These are phyloP conservation scores for Thuja plicata DNA, from an alignment of 83 land plant genomes.

Conservation along the genomic window DNA sequence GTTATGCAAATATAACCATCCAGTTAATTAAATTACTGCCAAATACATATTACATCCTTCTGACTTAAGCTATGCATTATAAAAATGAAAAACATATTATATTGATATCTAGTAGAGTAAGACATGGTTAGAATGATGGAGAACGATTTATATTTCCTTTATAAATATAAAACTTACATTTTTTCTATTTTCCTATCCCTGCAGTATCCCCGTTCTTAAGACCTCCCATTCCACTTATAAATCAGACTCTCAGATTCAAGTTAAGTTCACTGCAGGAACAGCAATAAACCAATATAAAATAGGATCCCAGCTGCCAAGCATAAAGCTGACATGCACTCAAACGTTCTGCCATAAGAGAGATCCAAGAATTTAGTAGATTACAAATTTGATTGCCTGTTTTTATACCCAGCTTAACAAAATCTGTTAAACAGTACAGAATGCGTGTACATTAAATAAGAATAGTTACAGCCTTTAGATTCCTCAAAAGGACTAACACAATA, in stretches of 20 bases:
- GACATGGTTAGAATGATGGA: background rate
- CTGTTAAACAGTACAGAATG: background rate
- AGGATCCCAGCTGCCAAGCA: background rate
- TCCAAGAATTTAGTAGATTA: background rate
- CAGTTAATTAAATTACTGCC: background rate
- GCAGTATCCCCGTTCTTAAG: background rate
- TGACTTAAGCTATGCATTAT: background rate
- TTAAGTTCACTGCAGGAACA: background rate
- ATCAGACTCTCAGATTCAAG: background rate
- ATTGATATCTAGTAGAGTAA: background rate
- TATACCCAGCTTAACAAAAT: conserved; percentile 1
- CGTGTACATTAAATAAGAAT: background rate
- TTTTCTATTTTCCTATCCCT: background rate
- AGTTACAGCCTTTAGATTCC: background rate
- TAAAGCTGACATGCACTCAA: background rate
- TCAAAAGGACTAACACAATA: background rate
- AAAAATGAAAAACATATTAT: background rate
- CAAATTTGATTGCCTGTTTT: background rate
- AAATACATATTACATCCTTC: background rate
- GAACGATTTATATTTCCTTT: background rate
- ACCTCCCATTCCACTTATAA: background rate
- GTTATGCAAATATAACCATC: background rate
- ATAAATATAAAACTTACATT: background rate
- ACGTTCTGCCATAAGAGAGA: background rate
- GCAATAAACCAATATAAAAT: background rate